Evolutionary conservation across 176 grass and related monocot genomes (phyloP).

Genomic region (Bothriochloa decipiens): DNA sequence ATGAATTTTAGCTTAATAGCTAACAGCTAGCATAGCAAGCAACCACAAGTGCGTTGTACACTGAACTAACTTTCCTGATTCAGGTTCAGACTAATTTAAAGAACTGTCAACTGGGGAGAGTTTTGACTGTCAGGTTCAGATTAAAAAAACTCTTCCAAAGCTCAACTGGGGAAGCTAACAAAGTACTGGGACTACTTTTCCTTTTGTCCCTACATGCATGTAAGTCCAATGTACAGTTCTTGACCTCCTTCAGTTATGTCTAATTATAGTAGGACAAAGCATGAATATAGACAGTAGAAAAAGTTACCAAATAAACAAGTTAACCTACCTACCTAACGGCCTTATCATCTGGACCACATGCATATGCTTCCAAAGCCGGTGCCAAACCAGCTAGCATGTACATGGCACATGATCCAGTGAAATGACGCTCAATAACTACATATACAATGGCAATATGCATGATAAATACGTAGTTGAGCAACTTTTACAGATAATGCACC

Average conservation of each 20-base stretch:
- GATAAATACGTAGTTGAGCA: not conserved
- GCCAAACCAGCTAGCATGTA: constrained; percentile 34
- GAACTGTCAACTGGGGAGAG: not conserved
- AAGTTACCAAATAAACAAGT: not conserved
- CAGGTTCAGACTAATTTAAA: not conserved
- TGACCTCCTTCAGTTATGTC: not conserved
- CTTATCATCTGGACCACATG: constrained; percentile 6
- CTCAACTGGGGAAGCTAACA: not conserved
- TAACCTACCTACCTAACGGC: constrained; percentile 16
- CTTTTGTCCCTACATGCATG: not conserved
- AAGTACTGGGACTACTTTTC: not conserved
- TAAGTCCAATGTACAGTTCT: constrained; percentile 9
- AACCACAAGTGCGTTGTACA: not conserved
- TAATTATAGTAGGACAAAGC: not conserved
- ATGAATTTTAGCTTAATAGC: not conserved
- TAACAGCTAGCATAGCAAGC: not conserved
- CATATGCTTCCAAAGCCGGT: constrained; percentile 27
- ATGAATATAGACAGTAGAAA: not conserved
- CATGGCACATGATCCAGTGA: constrained; percentile 2
- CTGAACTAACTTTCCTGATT: constrained; percentile 35
- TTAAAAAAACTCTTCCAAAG: not conserved
- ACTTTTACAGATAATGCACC: constrained; percentile 10
- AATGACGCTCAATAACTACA: not conserved
- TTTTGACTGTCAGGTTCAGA: not conserved
- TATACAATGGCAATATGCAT: not conserved